Conservation (phyloP, 495 filamentous ascomycete species). For the Neurospora cerealis region DNA sequence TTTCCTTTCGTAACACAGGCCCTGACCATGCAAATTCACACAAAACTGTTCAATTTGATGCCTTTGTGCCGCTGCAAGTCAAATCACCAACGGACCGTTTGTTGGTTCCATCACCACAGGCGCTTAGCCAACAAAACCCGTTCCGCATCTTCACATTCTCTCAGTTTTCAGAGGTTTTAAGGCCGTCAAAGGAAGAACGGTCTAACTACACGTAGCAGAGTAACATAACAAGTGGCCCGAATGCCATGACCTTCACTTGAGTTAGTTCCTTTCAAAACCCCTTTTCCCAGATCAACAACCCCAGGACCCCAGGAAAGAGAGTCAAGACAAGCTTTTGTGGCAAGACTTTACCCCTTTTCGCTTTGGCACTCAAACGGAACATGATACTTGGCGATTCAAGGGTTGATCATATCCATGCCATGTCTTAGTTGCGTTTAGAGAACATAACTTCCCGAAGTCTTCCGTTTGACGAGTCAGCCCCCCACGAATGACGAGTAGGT, state of each 20-base stretch:
- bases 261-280: neutral
- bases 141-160: neutral
- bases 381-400: neutral
- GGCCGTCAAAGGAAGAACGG: neutral
- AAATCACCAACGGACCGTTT: neutral
- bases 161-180: neutral
- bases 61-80: neutral
- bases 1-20: neutral
- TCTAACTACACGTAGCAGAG: neutral
- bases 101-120: too few relatives aligned
- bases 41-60: neutral
- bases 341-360: neutral
- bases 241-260: neutral
- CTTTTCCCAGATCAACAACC: neutral
- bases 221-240: neutral
- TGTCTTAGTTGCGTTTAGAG: neutral
- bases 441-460: neutral
- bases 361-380: neutral
- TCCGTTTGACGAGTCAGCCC: neutral
- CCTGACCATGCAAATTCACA: too few relatives aligned
- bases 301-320: neutral
- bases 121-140: too few relatives aligned
- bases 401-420: neutral
- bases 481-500: neutral
- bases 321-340: neutral